Conservation (phyloP, 2,329 filamentous ascomycete genomes). For the Chaetomiaceae sp. region DNA sequence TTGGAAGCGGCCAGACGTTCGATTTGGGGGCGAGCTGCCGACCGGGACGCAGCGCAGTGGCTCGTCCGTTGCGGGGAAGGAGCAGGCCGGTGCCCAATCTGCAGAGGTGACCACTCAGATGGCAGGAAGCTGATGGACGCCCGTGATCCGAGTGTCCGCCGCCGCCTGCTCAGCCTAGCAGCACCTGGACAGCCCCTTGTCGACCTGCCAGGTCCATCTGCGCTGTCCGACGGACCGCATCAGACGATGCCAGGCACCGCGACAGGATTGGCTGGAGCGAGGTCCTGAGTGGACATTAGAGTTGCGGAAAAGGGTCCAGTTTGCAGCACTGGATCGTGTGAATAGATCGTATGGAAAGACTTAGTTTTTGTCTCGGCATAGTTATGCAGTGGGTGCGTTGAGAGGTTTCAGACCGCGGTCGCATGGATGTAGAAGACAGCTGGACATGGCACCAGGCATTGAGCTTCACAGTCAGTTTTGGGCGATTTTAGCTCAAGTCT, state of each 20-base stretch:
- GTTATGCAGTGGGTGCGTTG: too few species aligned
- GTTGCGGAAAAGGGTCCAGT: not conserved
- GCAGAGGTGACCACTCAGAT: not conserved
- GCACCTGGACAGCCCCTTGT: not conserved
- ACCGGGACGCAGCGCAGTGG: too few species aligned
- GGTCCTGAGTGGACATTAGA: not conserved
- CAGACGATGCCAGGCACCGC: not conserved
- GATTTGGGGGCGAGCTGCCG: too few species aligned
- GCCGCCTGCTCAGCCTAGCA: not conserved
- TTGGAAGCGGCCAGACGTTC: constrained; percentile 10
- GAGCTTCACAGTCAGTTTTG: too few species aligned
- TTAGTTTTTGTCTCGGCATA: too few species aligned
- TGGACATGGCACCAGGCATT: too few species aligned
- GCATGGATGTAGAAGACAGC: too few species aligned
- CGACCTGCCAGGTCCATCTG: not conserved
- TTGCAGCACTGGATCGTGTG: not conserved
- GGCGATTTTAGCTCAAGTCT: too few species aligned
- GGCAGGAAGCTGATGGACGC: too few species aligned
- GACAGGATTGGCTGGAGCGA: not conserved
- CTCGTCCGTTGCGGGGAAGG: constrained; percentile 1
- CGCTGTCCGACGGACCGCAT: not conserved
- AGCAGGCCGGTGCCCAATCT: not conserved
- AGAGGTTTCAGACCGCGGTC: not conserved
- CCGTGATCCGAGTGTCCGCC: too few species aligned
- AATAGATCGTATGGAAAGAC: too few species aligned